These are phyloP conservation scores for Metschnikowia similis DNA, from an alignment of 805 yeast species.

Conservation along the genomic window DNA sequence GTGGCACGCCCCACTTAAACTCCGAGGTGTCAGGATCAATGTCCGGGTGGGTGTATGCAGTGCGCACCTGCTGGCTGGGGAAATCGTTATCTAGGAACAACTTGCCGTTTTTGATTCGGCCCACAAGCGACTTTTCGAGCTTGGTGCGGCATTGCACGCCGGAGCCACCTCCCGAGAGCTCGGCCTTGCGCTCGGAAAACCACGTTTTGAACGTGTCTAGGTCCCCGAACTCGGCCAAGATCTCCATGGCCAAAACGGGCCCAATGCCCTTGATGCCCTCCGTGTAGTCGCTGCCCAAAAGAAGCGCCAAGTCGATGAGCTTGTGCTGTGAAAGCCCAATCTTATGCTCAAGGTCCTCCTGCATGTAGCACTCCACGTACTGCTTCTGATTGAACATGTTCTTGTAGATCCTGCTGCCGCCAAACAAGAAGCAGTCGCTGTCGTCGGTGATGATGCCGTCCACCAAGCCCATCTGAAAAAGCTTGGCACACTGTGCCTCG, in stretches of 20 bases:
- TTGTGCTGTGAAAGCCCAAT: conserved; percentile 61
- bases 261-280: conserved; percentile 92
- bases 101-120: conserved; percentile 49
- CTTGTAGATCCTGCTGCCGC: conserved; percentile 78
- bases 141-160: conserved; percentile 33
- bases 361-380: conserved; percentile 79
- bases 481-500: conserved; percentile 94
- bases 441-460: conserved; percentile 98
- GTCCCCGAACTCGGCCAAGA: conserved; percentile 74
- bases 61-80: conserved; percentile 64
- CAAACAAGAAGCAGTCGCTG: conserved; percentile 93
- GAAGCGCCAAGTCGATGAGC: conserved; percentile 74
- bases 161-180: conserved; percentile 17
- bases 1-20: conserved; percentile 89
- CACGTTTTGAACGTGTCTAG: conserved; percentile 41
- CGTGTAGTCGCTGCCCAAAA: conserved; percentile 93
- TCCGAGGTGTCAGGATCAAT: conserved; percentile 77
- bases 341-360: conserved; percentile 52
- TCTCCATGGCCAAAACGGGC: conserved; percentile 87
- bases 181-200: conserved; percentile 53
- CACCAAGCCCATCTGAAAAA: conserved; percentile 63
- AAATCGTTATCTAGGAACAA: conserved; percentile 56
- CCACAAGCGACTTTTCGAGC: conserved; percentile 56
- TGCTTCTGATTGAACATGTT: conserved; percentile 93
- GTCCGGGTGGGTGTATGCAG: conserved; percentile 76